phyloP scores from a whole-genome alignment of 495 filamentous ascomycete genomes.

The Pyrenula massariospora region DNA sequence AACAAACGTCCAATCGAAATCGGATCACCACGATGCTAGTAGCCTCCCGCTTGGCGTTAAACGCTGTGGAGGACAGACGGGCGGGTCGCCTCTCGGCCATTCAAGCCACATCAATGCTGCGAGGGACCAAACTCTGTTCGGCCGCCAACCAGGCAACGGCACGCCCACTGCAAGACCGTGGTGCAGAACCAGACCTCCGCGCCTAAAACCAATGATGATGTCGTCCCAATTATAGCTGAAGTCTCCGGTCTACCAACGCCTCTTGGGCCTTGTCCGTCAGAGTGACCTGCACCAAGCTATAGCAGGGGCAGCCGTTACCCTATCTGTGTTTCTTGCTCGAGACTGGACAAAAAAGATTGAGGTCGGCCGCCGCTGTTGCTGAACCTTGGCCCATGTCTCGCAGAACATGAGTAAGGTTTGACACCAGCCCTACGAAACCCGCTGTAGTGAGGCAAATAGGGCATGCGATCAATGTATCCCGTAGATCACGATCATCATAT shows the following conservation, averaged over 20 bases:
- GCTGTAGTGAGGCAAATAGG: neutral
- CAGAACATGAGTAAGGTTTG: neutral
- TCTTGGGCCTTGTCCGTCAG: too few relatives aligned
- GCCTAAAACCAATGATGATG: neutral
- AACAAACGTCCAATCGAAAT: neutral
- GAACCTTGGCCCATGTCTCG: neutral
- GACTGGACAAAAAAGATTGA: too few relatives aligned
- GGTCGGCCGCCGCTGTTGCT: too few relatives aligned
- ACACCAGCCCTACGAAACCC: neutral
- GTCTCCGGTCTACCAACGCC: neutral
- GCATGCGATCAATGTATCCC: neutral
- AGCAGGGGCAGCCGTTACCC: too few relatives aligned
- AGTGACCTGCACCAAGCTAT: too few relatives aligned
- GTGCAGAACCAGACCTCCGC: neutral
- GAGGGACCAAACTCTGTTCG: neutral
- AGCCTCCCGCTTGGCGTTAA: neutral
- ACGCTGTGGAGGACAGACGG: neutral
- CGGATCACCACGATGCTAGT: too few relatives aligned
- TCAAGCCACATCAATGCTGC: neutral
- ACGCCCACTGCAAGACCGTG: too few relatives aligned
- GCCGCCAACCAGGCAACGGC: neutral
- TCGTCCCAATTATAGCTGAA: neutral
- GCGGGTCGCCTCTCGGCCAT: neutral
- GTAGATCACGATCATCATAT: neutral
- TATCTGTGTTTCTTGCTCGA: too few relatives aligned